A percentile compares a stretch with the other conserved stretches of the same genome.
These are phyloP conservation scores for Tolypocladium cylindrosporum DNA, from an alignment of 2,329 filamentous ascomycete species.

Conservation along the genomic window DNA sequence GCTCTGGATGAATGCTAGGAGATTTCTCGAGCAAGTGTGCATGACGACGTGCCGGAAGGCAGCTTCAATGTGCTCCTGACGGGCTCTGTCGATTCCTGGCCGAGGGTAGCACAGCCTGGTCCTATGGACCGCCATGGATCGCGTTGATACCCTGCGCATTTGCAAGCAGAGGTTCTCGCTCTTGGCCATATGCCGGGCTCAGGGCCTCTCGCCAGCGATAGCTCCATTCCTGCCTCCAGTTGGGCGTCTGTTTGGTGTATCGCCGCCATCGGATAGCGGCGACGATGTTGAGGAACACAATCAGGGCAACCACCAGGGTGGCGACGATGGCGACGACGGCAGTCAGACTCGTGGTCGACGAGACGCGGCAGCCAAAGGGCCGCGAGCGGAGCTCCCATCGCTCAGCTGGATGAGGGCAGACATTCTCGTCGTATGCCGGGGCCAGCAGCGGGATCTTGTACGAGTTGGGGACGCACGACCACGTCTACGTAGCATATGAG, in stretches of 20 bases:
- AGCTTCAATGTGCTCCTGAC: background rate
- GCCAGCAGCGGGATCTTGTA: constrained; percentile 35
- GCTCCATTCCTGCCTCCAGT: constrained; percentile 8
- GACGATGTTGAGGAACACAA: constrained; percentile 8
- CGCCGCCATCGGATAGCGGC: constrained; percentile 10
- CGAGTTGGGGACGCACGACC: constrained; percentile 43
- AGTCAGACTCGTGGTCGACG: constrained; percentile 22
- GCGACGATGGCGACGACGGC: constrained; percentile 15
- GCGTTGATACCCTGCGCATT: background rate
- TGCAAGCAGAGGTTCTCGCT: constrained; percentile 19
- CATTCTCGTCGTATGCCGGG: constrained; percentile 36
- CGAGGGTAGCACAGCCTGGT: background rate
- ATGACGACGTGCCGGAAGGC: background rate
- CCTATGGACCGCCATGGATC: background rate
- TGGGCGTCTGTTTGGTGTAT: constrained; percentile 10
- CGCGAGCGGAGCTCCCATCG: constrained; percentile 26
- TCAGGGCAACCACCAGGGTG: constrained; percentile 15
- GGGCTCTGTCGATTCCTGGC: background rate
- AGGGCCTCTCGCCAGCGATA: constrained; percentile 7
- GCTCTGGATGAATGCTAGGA: constrained; percentile 53
- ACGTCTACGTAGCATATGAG: constrained; percentile 26
- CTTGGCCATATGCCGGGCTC: constrained; percentile 9
- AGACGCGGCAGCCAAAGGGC: constrained; percentile 25
- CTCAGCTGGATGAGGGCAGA: constrained; percentile 41
- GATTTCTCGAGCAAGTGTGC: background rate